These are phyloP conservation scores for Nakaseomyces nivariensis DNA, from an alignment of 1,139 yeast species.

Conservation along the genomic window DNA sequence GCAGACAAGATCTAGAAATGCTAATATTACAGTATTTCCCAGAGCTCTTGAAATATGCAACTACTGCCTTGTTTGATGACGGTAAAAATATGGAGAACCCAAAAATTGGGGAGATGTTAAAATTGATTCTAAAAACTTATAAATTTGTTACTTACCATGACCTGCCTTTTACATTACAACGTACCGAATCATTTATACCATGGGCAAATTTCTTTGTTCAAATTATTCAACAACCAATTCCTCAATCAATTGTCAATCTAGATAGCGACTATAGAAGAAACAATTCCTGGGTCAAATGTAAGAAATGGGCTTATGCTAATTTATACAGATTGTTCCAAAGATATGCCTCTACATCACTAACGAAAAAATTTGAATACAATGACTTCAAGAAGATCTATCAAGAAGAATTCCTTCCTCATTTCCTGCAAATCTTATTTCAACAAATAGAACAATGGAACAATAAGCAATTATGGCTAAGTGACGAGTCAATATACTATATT, in stretches of 20 bases:
- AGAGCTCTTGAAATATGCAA: constrained; percentile 56
- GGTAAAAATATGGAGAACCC: constrained; percentile 33
- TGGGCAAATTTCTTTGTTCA: constrained; percentile 78
- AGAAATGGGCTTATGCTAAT: constrained; percentile 87
- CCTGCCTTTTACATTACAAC: constrained; percentile 61
- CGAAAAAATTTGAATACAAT: constrained; percentile 42
- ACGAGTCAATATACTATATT: constrained; percentile 55
- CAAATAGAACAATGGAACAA: constrained; percentile 69
- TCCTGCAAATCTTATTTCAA: constrained; percentile 51
- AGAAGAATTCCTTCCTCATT: constrained; percentile 59
- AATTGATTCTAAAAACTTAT: constrained; percentile 65
- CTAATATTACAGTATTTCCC: constrained; percentile 62
- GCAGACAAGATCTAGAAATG: constrained; percentile 49
- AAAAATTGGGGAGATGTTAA: constrained; percentile 64
- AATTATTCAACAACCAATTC: constrained; percentile 53
- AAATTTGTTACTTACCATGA: constrained; percentile 77
- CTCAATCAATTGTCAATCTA: constrained; percentile 37
- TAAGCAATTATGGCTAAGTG: constrained; percentile 57
- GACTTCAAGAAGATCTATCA: constrained; percentile 42
- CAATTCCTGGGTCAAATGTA: constrained; percentile 62
- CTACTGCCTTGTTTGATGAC: constrained; percentile 34
- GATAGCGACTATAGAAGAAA: constrained; percentile 40
- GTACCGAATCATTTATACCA: constrained; percentile 43
- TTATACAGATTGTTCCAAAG: constrained; percentile 63
- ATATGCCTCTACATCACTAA: constrained; percentile 49